Evolutionary conservation across 805 yeast genomes (phyloP).

Genomic region (Starmerella kuoi): DNA sequence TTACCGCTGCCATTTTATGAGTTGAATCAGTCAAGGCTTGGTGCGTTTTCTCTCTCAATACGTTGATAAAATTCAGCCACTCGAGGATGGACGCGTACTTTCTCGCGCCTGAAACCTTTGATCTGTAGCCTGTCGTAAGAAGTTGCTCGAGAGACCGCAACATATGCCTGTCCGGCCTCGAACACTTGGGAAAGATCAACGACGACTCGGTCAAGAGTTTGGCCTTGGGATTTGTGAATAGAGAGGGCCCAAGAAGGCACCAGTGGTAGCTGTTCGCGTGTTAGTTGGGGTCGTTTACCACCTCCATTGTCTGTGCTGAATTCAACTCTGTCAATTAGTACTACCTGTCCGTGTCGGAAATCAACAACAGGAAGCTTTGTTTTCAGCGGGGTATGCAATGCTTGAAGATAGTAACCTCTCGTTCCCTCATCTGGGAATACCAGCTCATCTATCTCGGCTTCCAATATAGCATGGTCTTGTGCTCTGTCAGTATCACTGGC

Average conservation of each 20-base stretch:
- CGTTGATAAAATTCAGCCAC: conserved; percentile 55
- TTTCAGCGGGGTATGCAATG: conserved; percentile 8
- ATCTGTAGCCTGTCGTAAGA: conserved; percentile 72
- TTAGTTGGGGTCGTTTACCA: conserved; percentile 37
- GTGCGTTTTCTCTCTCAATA: too few relatives aligned
- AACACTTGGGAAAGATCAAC: conserved; percentile 69
- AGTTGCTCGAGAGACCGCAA: conserved; percentile 85
- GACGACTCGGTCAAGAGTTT: conserved; percentile 59
- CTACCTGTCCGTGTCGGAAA: conserved; percentile 15
- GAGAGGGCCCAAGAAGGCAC: conserved; percentile 91
- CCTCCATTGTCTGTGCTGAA: conserved; percentile 15
- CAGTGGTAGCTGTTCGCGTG: conserved; percentile 68
- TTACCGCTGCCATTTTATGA: too few relatives aligned
- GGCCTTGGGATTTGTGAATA: conserved; percentile 93
- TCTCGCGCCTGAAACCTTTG: conserved; percentile 50
- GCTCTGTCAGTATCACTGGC: neutral
- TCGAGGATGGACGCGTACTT: conserved; percentile 56
- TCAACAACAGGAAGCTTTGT: conserved; percentile 20
- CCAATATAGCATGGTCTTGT: conserved; percentile 1
- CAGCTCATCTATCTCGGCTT: conserved; percentile 9
- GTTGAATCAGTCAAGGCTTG: too few relatives aligned
- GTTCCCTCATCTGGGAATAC: conserved; percentile 11
- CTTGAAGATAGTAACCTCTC: neutral
- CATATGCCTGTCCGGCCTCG: conserved; percentile 93
- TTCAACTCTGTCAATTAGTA: conserved; percentile 14